Evolutionary conservation across 345 rosid genomes (phyloP).

Genomic region (Gossypium thurberi): DNA sequence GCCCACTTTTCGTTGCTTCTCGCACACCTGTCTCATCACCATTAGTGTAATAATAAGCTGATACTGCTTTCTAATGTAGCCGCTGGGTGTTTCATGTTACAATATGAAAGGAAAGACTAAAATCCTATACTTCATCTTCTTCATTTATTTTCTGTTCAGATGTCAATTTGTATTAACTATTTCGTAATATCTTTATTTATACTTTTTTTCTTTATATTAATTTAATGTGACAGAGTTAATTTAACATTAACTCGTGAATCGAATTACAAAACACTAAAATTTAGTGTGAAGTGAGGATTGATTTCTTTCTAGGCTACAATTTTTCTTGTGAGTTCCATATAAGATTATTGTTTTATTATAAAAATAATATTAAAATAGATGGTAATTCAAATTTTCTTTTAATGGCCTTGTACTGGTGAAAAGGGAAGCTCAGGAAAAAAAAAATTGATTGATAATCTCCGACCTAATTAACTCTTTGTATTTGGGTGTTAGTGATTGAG

Average conservation of each 20-base stretch:
- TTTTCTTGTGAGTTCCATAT: too few relatives aligned
- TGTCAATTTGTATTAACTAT: too few relatives aligned
- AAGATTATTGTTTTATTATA: too few relatives aligned
- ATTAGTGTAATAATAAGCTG: background rate
- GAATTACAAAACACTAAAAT: too few relatives aligned
- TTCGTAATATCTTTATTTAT: too few relatives aligned
- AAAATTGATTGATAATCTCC: background rate
- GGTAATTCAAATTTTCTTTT: too few relatives aligned
- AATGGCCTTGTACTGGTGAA: background rate
- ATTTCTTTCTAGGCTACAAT: background rate
- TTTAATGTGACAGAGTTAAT: too few relatives aligned
- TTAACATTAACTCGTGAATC: too few relatives aligned
- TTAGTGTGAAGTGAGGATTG: background rate
- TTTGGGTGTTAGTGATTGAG: background rate
- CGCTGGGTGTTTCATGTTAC: background rate
- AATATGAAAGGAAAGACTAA: background rate
- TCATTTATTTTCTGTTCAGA: background rate
- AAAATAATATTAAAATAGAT: too few relatives aligned
- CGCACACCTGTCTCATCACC: background rate
- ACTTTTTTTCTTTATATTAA: too few relatives aligned
- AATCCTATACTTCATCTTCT: background rate
- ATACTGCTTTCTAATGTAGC: background rate
- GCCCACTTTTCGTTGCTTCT: background rate
- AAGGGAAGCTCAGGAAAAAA: background rate
- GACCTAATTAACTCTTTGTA: background rate